These are phyloP conservation scores for Herpetospermum pedunculosum DNA, from an alignment of 306 rosid genomes.

Conservation along the genomic window DNA sequence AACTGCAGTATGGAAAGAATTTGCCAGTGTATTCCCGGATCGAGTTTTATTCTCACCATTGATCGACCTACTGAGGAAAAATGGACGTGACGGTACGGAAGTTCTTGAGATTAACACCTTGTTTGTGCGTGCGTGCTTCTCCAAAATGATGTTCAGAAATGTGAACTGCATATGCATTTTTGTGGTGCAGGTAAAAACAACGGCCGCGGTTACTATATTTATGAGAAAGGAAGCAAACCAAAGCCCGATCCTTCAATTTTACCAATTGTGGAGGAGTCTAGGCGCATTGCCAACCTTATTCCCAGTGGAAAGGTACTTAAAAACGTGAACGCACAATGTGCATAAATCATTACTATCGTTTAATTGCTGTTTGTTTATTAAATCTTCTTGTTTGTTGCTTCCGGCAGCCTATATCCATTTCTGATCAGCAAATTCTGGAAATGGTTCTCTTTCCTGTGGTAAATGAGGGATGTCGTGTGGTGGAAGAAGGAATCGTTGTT, in stretches of 20 bases:
- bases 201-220: constrained; percentile 72
- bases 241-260: constrained; percentile 63
- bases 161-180: neutral
- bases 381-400: constrained; percentile 14
- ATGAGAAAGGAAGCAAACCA: constrained; percentile 80
- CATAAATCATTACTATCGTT: neutral
- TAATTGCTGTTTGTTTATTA: neutral
- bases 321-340: neutral
- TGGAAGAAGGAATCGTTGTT: constrained; percentile 70
- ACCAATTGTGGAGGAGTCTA: constrained; percentile 66
- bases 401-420: constrained; percentile 58
- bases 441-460: constrained; percentile 90
- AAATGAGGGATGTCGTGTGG: constrained; percentile 88
- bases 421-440: constrained; percentile 86
- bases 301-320: constrained; percentile 71
- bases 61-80: constrained; percentile 52
- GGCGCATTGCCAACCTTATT: constrained; percentile 47
- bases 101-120: neutral
- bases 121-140: neutral
- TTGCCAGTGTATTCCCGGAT: constrained; percentile 45
- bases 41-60: constrained; percentile 53
- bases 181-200: constrained; percentile 63
- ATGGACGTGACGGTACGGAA: constrained; percentile 66
- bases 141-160: neutral
- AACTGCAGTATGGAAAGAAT: constrained; percentile 50